Evolutionary conservation across 176 grass and related monocot genomes (phyloP).

Genomic region (Sorghum bicolor): DNA sequence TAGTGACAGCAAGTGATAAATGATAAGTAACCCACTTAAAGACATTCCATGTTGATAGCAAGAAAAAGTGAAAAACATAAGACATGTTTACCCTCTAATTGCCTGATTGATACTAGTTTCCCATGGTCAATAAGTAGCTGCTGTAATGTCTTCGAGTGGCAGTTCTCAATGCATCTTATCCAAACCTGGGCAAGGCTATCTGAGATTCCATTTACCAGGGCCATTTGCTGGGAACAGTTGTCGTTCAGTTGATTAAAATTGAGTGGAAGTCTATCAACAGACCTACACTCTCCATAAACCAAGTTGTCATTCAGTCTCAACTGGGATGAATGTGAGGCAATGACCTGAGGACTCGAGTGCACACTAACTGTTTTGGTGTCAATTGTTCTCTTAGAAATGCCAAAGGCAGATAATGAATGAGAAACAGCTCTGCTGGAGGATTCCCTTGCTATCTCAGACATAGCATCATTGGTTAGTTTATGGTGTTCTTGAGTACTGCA

Average conservation of each 20-base stretch:
- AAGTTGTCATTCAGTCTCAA: constrained; percentile 25
- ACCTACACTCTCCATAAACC: constrained; percentile 38
- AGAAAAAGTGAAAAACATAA: background rate
- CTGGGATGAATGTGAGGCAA: constrained; percentile 37
- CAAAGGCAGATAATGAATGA: constrained; percentile 26
- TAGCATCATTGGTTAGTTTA: constrained; percentile 38
- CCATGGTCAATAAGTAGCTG: constrained; percentile 66
- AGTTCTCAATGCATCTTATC: constrained; percentile 66
- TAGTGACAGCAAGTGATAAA: background rate
- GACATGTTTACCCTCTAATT: constrained; percentile 55
- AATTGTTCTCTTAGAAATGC: constrained; percentile 29
- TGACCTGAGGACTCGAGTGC: constrained; percentile 25
- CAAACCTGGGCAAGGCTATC: constrained; percentile 69
- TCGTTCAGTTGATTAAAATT: constrained; percentile 30
- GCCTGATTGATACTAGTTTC: constrained; percentile 57
- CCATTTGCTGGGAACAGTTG: constrained; percentile 24
- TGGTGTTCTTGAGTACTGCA: constrained; percentile 34
- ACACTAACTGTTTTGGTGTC: constrained; percentile 12
- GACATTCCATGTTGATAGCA: background rate
- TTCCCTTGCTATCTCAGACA: constrained; percentile 33
- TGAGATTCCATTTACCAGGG: constrained; percentile 28
- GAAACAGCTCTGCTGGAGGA: constrained; percentile 34
- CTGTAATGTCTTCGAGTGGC: constrained; percentile 72
- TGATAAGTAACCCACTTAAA: constrained; percentile 1
- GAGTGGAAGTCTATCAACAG: constrained; percentile 27